Conservation (phyloP, 306 rosid genomes). For the Aeschynomene evenia region DNA sequence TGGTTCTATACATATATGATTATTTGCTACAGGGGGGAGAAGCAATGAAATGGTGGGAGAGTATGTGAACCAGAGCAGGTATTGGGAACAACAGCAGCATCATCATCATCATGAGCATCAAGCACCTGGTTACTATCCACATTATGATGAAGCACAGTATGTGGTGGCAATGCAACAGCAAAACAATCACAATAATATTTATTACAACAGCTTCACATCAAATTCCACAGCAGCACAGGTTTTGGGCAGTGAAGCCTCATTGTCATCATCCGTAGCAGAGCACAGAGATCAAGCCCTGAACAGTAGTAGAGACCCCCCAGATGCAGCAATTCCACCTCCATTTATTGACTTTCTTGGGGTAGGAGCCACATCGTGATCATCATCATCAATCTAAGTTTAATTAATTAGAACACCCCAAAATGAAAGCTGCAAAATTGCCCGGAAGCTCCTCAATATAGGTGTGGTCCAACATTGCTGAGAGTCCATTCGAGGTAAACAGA, state of each 20-base stretch:
- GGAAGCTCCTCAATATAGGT: slow-evolving; percentile 46
- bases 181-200: slow-evolving; percentile 24
- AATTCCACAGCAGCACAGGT: slow-evolving; percentile 37
- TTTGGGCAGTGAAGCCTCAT: slow-evolving; percentile 47
- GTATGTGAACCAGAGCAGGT: slow-evolving; percentile 32
- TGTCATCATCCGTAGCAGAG: slow-evolving; percentile 46
- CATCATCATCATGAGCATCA: neutral
- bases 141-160: slow-evolving; percentile 27
- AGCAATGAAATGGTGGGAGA: slow-evolving; percentile 39
- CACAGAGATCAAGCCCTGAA: slow-evolving; percentile 30
- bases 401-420: slow-evolving; percentile 22
- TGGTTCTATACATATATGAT: neutral
- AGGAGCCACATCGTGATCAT: slow-evolving; percentile 94
- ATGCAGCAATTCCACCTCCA: slow-evolving; percentile 51
- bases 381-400: slow-evolving; percentile 47
- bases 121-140: slow-evolving; percentile 21
- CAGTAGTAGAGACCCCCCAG: slow-evolving; percentile 31
- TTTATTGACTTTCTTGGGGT: slow-evolving; percentile 97
- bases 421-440: slow-evolving; percentile 46
- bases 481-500: slow-evolving; percentile 60
- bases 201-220: slow-evolving; percentile 40
- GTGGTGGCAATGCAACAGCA: slow-evolving; percentile 45
- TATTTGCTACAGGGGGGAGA: slow-evolving; percentile 44
- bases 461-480: slow-evolving; percentile 66
- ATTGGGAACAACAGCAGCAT: slow-evolving; percentile 33